These are phyloP conservation scores for Orbilia ellipsospora DNA, from an alignment of 2,329 filamentous ascomycete genomes.

Conservation along the genomic window DNA sequence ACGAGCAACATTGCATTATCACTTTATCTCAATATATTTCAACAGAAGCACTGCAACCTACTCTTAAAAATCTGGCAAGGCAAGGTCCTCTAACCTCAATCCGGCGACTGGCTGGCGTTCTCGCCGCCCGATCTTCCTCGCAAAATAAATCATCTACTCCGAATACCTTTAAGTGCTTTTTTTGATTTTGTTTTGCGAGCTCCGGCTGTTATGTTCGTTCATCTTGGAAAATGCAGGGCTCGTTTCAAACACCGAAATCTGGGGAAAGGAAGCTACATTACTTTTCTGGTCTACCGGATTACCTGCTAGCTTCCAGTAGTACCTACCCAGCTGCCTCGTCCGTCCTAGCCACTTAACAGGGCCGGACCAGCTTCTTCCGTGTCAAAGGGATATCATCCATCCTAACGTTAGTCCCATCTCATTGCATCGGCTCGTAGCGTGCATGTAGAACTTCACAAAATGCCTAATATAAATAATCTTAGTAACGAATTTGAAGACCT, in stretches of 20 bases:
- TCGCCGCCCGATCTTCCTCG: background rate
- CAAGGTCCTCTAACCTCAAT: slow-evolving; percentile 24
- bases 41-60: slow-evolving; percentile 36
- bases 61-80: slow-evolving; percentile 17
- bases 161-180: background rate
- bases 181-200: slow-evolving; percentile 5
- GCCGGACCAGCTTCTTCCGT: slow-evolving; percentile 51
- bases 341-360: slow-evolving; percentile 40
- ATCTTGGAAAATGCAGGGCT: background rate
- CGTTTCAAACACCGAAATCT: slow-evolving; percentile 6
- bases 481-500: too few relatives aligned
- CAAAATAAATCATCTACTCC: too few relatives aligned
- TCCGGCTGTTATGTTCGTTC: background rate
- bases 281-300: slow-evolving; percentile 6
- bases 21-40: too few relatives aligned
- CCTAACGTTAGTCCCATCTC: too few relatives aligned
- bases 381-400: slow-evolving; percentile 12
- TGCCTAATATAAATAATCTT: too few relatives aligned
- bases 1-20: slow-evolving; percentile 12
- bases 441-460: too few relatives aligned
- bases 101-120: slow-evolving; percentile 24
- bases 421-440: too few relatives aligned
- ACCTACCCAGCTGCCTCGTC: slow-evolving; percentile 45
- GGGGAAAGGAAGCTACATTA: background rate
- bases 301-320: slow-evolving; percentile 16